Base-by-base conservation (phyloP, 768 basidiomycete genomes). In the Mrakia gelida region DNA sequence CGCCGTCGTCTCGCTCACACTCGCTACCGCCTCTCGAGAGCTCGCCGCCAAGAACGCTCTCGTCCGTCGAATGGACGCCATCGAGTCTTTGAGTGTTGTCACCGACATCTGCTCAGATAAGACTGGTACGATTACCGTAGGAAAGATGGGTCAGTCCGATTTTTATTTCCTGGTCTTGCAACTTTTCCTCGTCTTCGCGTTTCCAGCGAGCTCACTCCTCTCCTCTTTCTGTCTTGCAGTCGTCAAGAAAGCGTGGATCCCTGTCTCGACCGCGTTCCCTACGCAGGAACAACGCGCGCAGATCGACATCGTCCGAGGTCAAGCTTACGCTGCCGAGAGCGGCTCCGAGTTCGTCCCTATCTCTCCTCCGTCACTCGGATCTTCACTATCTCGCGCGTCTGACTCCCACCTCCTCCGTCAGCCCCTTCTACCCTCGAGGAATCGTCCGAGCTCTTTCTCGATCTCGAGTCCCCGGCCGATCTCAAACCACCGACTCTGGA, bases 21-120 rank as follows among this genome's bases (percentile, higher is more conserved):
- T 90, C 68, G 88, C 89, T 52, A 87, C 87, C 26, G 89, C 89
- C 0, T 88, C 88, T 1, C 85, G 86, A 30, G 88, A 87, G 74
- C 87, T 89, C 82, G 87, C 87, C 9, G 84, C 84, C 71, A 84
- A 87, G 54, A 86, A 90, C 79, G 90, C 90, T 54, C 87, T 91
- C 76, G 89, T 90, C 21, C 86, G 89, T 49, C 87, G 88, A 75
- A 86, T 91, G 79, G 89, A 90, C 80, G 89, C 90, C 65, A 85
- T 91, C 79, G 89, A 91, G 81, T 89, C 87, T 71, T 81, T 91
- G 56, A 88, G 89, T 16, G 88, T 87, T 13, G 89, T 91, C 38
- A 85, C 84, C 75, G 81, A 87, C 71, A 82, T 87, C 73, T 90
- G 90, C 82, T 89, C 89, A 34, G 90, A 91, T 82, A 90, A 90